Percentiles rank a stretch among this genome's conserved stretches.
These are phyloP conservation scores for Botrytis cinerea DNA, from an alignment of 2,329 filamentous ascomycete species.

Conservation along the genomic window DNA sequence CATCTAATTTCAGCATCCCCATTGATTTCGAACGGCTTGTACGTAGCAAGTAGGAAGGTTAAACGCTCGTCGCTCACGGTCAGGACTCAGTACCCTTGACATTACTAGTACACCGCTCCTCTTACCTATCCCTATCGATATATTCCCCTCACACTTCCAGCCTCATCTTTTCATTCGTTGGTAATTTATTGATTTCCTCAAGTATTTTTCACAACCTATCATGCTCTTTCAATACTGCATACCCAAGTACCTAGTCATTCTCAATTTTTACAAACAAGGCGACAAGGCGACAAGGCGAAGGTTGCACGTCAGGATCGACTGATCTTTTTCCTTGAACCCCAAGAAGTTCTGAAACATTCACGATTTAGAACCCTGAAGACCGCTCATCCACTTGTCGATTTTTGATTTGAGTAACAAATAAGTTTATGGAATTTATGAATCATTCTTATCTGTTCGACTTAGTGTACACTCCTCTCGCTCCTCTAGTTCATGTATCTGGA, in stretches of 20 bases:
- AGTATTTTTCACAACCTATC: background rate
- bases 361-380: conserved; percentile 19
- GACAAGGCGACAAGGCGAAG: background rate
- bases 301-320: conserved; percentile 14
- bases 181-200: background rate
- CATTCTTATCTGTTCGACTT: conserved; percentile 15
- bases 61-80: conserved; percentile 5
- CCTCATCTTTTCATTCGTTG: conserved; percentile 25
- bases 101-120: conserved; percentile 20
- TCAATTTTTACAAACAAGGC: background rate
- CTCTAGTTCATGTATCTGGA: conserved; percentile 19
- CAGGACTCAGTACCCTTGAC: conserved; percentile 17
- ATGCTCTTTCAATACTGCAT: background rate
- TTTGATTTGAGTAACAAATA: conserved; percentile 20
- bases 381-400: conserved; percentile 22
- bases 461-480: background rate
- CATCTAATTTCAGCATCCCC: conserved; percentile 1
- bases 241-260: background rate
- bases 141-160: conserved; percentile 3
- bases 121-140: conserved; percentile 7
- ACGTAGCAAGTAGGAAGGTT: background rate
- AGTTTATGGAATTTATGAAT: background rate
- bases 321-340: background rate
- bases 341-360: background rate
- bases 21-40: conserved; percentile 1